Conservation (phyloP, 169 alveolate species). For the Plasmodium blacklocki region DNA sequence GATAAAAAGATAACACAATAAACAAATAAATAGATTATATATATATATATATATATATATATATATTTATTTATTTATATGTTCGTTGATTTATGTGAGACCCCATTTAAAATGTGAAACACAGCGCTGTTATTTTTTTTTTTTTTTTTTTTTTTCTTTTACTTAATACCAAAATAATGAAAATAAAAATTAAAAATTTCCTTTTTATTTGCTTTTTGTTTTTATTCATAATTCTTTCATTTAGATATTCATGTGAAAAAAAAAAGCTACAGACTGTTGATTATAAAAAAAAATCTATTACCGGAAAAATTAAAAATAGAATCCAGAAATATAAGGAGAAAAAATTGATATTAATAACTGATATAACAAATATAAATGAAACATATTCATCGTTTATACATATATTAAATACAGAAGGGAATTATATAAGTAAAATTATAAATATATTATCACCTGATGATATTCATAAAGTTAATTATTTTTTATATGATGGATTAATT, state of each 20-base stretch:
- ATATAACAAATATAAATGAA: conserved; percentile 15
- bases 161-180: conserved; percentile 8
- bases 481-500: conserved; percentile 54
- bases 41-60: too few species aligned
- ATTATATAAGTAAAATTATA: conserved; percentile 24
- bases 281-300: background rate
- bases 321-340: conserved; percentile 24
- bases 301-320: conserved; percentile 45
- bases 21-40: too few species aligned
- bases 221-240: conserved; percentile 3
- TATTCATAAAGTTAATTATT: background rate
- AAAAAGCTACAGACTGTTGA: conserved; percentile 28
- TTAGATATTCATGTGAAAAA: conserved; percentile 10
- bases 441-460: background rate
- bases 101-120: too few species aligned
- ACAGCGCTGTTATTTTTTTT: background rate
- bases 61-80: too few species aligned
- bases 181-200: background rate
- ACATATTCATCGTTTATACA: conserved; percentile 18
- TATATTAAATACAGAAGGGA: conserved; percentile 2
- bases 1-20: too few species aligned
- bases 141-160: background rate
- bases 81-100: too few species aligned
- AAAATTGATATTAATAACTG: conserved; percentile 37
- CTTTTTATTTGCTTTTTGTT: background rate